Conservation (phyloP, 1,139 yeast species). For the Sugiyamaella novakii region DNA sequence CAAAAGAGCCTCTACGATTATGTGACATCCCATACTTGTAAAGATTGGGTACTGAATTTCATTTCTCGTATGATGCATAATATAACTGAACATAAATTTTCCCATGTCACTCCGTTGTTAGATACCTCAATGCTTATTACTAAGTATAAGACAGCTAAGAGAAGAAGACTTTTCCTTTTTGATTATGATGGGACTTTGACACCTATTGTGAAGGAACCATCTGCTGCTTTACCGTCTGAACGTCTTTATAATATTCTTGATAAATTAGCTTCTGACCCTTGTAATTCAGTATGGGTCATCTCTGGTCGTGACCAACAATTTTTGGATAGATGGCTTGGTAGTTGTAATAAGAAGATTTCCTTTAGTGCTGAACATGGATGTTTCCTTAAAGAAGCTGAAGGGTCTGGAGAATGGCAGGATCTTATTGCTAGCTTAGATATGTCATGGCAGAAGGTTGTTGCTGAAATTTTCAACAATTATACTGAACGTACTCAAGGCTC, state of each 20-base stretch:
- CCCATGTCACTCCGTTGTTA: constrained; percentile 77
- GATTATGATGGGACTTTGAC: constrained; percentile 98
- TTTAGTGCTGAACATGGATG: constrained; percentile 98
- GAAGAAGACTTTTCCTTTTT: constrained; percentile 79
- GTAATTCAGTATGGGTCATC: constrained; percentile 90
- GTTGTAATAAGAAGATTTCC: constrained; percentile 61
- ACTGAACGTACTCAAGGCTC: constrained; percentile 93
- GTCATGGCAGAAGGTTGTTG: constrained; percentile 90
- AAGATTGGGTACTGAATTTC: constrained; percentile 75
- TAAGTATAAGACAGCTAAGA: constrained; percentile 57
- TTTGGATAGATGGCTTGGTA: constrained; percentile 85
- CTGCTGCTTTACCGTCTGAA: constrained; percentile 95
- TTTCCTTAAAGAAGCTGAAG: constrained; percentile 72
- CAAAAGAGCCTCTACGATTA: constrained; percentile 59
- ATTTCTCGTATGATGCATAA: constrained; percentile 57
- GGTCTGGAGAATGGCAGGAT: constrained; percentile 65
- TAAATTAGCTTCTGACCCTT: constrained; percentile 69
- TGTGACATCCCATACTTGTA: constrained; percentile 73
- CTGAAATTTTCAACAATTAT: constrained; percentile 67
- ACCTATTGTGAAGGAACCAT: constrained; percentile 94
- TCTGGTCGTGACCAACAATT: constrained; percentile 94
- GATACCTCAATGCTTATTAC: constrained; percentile 63
- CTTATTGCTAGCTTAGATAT: constrained; percentile 81
- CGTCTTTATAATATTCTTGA: constrained; percentile 63
- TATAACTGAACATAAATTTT: constrained; percentile 47